A percentile compares a stretch with the other conserved stretches of the same genome.
Conservation (phyloP, 164 flowering plant genomes). For the Hamamelis virginiana region DNA sequence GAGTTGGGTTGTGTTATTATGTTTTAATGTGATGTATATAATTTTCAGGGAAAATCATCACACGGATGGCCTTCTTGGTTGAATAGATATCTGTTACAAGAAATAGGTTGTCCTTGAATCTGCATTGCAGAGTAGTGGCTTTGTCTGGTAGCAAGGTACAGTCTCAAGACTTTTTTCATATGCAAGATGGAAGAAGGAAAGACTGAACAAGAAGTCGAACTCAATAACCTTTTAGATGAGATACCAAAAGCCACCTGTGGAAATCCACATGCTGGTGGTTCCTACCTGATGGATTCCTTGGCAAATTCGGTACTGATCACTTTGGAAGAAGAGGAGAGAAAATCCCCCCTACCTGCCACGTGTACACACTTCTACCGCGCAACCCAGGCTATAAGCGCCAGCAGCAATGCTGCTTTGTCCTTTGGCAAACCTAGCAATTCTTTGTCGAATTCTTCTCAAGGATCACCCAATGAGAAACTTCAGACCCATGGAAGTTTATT, state of each 20-base stretch:
- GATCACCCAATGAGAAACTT: conserved; percentile 20
- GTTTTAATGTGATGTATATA: background rate
- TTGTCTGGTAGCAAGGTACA: conserved; percentile 6
- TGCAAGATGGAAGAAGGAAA: conserved; percentile 35
- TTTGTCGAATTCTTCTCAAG: conserved; percentile 18
- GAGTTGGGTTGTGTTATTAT: background rate
- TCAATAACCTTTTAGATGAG: conserved; percentile 61
- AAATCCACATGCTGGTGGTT: conserved; percentile 32
- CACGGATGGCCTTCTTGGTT: background rate
- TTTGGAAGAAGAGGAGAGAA: background rate
- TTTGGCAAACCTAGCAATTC: conserved; percentile 12
- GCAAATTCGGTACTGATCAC: conserved; percentile 14
- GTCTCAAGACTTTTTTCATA: too few relatives aligned
- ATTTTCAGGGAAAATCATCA: background rate
- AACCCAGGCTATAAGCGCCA: too few relatives aligned
- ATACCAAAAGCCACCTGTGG: conserved; percentile 53
- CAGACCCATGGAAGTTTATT: conserved; percentile 25
- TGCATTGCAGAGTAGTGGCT: conserved; percentile 26
- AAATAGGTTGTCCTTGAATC: conserved; percentile 20
- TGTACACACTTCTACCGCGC: too few relatives aligned
- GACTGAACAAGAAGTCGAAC: conserved; percentile 38
- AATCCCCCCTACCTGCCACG: too few relatives aligned
- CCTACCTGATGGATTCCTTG: conserved; percentile 15
- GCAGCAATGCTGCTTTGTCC: conserved; percentile 12
- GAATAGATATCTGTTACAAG: background rate